Base-by-base conservation (phyloP, 495 filamentous ascomycete genomes). In the Pseudotulostoma volvatum region DNA sequence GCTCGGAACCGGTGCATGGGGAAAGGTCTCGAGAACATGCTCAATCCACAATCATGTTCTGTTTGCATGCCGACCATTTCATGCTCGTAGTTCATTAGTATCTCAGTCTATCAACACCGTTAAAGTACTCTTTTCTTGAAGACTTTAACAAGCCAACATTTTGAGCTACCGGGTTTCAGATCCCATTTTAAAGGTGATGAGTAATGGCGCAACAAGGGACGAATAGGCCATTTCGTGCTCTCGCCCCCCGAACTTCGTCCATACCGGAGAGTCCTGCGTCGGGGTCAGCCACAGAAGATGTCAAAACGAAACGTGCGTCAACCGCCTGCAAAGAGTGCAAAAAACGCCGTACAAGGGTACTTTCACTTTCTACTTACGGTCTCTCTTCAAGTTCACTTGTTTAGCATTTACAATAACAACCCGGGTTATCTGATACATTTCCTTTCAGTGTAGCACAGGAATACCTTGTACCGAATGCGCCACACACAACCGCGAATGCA, bases 311-410 rank as follows among this genome's bases (percentile, higher is more conserved):
- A 38, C 49, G 62, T 39, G 60, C 57, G 7, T 64, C 60, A 8
- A 56, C 55, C 9, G 62, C 62, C 16, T 66, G 62, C 42, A 45
- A 40, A 19, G 59, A 66, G 42, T 66, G 62, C 44, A 56, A 66
- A 44, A 52, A 44, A 35, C 49, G 57, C 31, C 55, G 62, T 18
- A 64, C 59, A 31, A 63, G 58, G 57, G 62, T 66, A 57, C 25
- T 34, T 14, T 17, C 33, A 28, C 31, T 13, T 33, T 33, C 34
- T 18, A 37, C 37, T 30, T 34, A 31, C 19, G 21, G 31, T 19
- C 28, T 34, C 25, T 32, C 31, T 42, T 9, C 25, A 23, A 37
- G 28, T 14, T 37, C 17, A 18, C 34, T 33, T 41, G 35, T 36
- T 25, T 15, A n/a, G n/a, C n/a, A n/a, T 34, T 41, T 34, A 9